Base-by-base conservation (phyloP, 306 rosid species). In the Lotus japonicus region DNA sequence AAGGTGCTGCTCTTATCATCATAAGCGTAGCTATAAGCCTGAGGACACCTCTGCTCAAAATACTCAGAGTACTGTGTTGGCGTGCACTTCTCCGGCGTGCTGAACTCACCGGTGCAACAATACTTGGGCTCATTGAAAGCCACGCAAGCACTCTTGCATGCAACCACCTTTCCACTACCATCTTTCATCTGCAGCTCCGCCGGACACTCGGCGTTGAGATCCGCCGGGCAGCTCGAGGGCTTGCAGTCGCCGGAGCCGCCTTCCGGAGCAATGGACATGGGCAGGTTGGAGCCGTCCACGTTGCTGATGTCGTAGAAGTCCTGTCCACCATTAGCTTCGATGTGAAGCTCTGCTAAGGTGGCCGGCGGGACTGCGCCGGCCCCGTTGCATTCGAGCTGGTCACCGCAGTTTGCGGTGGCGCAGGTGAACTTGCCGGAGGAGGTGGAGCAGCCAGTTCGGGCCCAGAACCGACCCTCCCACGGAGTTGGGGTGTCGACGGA, bases 241-340 rank as follows among this genome's bases (percentile, higher is more conserved):
- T 39, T 1, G 77, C 92, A 89, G 0, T 4, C 80, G 3, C 76
- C 77, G 0, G 43, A 44, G 0, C 95, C 89, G 0, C 88, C 88
- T 23, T 61, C 61, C 0, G 88, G 81, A 1, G 80, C 70, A 1
- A 89, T 58, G 2, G 85, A 72, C 13, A 86, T 75, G 0, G 88
- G 96, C 48, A 86, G 35, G 68, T 89, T 89, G 80, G 86, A 89
- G 9, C 96, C 92, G 8, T 89, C 88, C 0, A 85, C 92, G 31
- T 79, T 81, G 73, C 90, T 86, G 5, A 89, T 71, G 31, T 83
- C 92, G 38, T 83, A 89, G 76, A 31, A 84, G 62, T 89, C 90
- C 41, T 77, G 77, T 51, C 86, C 88, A 0, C 76, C 76, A 26
- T 62, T 69, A 0, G 70, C 63, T 0, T 52, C 82, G 1, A 77